These are phyloP conservation scores for Maudiozyma saulgeensis DNA, from an alignment of 805 yeast species.

Conservation along the genomic window DNA sequence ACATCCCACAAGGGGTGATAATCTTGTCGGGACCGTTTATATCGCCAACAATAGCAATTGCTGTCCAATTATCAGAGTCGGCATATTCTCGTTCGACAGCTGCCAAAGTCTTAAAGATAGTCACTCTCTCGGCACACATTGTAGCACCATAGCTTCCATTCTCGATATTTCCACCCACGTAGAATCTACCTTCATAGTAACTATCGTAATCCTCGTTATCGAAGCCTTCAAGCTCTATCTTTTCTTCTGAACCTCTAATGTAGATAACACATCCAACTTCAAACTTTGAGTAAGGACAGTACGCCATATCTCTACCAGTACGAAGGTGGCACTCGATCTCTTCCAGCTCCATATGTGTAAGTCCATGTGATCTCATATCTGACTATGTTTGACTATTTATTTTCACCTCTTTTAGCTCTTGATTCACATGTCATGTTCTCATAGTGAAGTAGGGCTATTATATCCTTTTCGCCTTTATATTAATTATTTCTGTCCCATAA, in stretches of 20 bases:
- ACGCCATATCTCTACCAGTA: conserved; percentile 34
- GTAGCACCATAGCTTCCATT: conserved; percentile 83
- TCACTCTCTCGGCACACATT: conserved; percentile 69
- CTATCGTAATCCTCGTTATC: not conserved
- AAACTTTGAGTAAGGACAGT: conserved; percentile 40
- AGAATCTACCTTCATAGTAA: conserved; percentile 32
- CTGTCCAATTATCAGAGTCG: not conserved
- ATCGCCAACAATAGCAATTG: conserved; percentile 5
- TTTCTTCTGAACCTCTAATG: conserved; percentile 22
- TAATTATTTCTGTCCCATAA: too few relatives aligned
- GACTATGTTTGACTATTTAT: not conserved
- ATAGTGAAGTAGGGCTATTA: too few relatives aligned
- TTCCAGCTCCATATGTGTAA: conserved; percentile 15
- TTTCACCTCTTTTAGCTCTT: too few relatives aligned
- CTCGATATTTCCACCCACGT: conserved; percentile 82
- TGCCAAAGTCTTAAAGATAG: conserved; percentile 45
- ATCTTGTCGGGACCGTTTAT: conserved; percentile 31
- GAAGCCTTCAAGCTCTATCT: too few relatives aligned
- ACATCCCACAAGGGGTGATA: conserved; percentile 87
- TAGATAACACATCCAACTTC: conserved; percentile 72
- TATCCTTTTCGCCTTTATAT: too few relatives aligned
- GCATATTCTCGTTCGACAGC: not conserved
- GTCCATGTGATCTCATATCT: conserved; percentile 1
- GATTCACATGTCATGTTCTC: too few relatives aligned
- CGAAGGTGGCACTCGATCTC: conserved; percentile 23